phyloP scores from a whole-genome alignment of 1,284 basidiomycete genomes.

The Puccinia hordei region DNA sequence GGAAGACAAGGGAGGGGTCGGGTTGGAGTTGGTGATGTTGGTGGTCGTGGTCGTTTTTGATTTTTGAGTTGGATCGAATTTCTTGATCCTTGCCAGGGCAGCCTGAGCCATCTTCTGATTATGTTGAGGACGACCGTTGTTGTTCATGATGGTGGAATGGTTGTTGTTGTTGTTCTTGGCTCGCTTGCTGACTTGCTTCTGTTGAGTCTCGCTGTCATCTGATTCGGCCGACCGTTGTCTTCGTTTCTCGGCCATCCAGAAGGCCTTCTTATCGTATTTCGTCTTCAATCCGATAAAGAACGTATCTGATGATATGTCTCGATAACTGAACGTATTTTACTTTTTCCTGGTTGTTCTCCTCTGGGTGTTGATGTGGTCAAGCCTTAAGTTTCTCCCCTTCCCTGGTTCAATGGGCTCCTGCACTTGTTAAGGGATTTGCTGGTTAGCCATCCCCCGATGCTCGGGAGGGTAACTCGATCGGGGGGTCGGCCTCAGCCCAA shows the following conservation, averaged over 20 bases:
- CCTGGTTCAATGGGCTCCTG: no score
- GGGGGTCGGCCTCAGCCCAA: no score
- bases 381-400: no score
- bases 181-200: conserved; percentile 24
- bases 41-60: not conserved
- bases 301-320: no score
- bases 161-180: conserved; percentile 11
- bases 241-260: conserved; percentile 31
- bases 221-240: conserved; percentile 7
- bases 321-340: no score
- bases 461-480: no score
- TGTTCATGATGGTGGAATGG: not conserved
- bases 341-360: no score
- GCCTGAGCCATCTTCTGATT: conserved; percentile 28
- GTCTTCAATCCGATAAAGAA: no score
- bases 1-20: not conserved
- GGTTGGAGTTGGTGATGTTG: not conserved
- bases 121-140: not conserved
- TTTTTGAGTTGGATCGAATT: not conserved
- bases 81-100: conserved; percentile 14
- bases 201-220: conserved; percentile 8
- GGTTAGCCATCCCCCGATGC: no score
- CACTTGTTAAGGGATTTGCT: no score
- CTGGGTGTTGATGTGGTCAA: no score
- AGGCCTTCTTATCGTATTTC: not conserved